These are phyloP conservation scores for Linnemannia exigua DNA, from an alignment of 192 early-diverging fungal genomes.

Conservation along the genomic window DNA sequence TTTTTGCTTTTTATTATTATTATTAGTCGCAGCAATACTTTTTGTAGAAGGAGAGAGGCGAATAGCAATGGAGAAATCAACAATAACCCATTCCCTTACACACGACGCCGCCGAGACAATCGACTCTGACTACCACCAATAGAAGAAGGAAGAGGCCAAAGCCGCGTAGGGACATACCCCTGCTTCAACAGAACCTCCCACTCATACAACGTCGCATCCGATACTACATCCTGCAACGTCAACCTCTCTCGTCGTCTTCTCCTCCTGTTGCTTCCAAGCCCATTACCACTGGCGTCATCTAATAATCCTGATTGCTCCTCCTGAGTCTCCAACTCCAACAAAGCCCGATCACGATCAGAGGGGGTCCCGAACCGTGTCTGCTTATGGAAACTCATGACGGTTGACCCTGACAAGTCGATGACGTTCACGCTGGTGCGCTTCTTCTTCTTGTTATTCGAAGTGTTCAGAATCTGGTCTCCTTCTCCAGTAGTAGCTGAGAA, in stretches of 20 bases:
- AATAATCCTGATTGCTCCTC: background rate
- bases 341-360: background rate
- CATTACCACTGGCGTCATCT: background rate
- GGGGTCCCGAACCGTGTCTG: conserved; percentile 10
- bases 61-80: too few relatives aligned
- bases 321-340: background rate
- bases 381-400: conserved; percentile 31
- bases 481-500: background rate
- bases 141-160: conserved; percentile 14
- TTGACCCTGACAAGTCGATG: conserved; percentile 19
- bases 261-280: background rate
- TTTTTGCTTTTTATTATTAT: too few relatives aligned
- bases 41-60: too few relatives aligned
- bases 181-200: conserved; percentile 33
- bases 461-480: background rate
- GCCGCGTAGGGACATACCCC: conserved; percentile 24
- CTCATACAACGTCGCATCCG: conserved; percentile 39
- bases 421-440: conserved; percentile 19
- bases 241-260: background rate
- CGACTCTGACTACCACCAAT: background rate
- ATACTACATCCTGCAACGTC: conserved; percentile 31
- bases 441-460: background rate
- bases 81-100: too few relatives aligned
- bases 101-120: background rate
- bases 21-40: too few relatives aligned